phyloP scores from a whole-genome alignment of 1,139 yeast genomes.

The Zygoascus hellenicus region DNA sequence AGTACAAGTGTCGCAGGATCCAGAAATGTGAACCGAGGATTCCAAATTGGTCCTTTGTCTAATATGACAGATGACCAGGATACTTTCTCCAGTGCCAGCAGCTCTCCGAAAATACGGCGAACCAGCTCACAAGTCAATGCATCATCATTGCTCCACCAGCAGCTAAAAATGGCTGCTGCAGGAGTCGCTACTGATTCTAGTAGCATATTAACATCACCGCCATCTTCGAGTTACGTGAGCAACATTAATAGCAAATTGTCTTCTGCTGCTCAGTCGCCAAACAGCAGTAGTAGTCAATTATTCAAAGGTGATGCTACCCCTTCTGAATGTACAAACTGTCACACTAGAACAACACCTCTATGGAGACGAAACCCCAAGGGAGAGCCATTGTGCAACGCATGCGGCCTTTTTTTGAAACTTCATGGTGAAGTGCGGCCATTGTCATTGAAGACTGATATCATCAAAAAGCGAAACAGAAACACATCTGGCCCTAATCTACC shows the following conservation, averaged over 20 bases:
- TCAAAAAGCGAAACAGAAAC: conserved; percentile 57
- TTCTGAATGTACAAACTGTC: conserved; percentile 68
- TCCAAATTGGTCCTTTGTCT: background rate
- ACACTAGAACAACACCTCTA: conserved; percentile 83
- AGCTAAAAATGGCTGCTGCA: conserved; percentile 4
- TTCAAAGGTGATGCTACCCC: conserved; percentile 10
- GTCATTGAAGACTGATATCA: conserved; percentile 81
- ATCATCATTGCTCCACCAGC: conserved; percentile 16
- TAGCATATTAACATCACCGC: conserved; percentile 10
- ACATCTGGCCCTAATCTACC: conserved; percentile 7
- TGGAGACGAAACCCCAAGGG: conserved; percentile 93
- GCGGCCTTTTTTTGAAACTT: conserved; percentile 79
- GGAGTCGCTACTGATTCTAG: conserved; percentile 3
- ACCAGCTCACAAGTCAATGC: conserved; percentile 25
- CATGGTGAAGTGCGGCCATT: conserved; percentile 91
- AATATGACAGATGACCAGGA: background rate
- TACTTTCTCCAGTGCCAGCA: background rate
- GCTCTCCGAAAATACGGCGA: conserved; percentile 25
- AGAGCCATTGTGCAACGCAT: conserved; percentile 86
- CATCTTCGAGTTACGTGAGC: background rate
- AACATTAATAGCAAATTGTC: conserved; percentile 5
- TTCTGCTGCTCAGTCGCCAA: conserved; percentile 7
- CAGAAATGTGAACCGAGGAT: background rate
- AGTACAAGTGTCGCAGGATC: background rate
- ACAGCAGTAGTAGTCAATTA: background rate